phyloP scores from a whole-genome alignment of 306 rosid genomes.

The Lathyrus sativus region DNA sequence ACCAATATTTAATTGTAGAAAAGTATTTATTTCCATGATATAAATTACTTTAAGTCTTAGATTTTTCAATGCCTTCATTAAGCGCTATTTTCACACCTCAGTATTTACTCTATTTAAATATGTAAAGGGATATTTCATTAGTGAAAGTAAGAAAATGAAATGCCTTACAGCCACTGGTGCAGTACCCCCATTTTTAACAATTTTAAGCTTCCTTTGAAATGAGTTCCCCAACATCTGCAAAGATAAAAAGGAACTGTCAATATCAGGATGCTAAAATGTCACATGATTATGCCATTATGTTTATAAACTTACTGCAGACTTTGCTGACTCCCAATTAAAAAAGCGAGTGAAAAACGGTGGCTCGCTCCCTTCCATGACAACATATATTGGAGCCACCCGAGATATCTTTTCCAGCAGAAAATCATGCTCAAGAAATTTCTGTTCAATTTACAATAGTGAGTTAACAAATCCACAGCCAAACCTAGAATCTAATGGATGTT shows the following conservation, averaged over 20 bases:
- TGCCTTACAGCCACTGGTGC: slow-evolving; percentile 67
- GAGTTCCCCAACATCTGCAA: slow-evolving; percentile 96
- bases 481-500: slow-evolving; percentile 32
- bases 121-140: slow-evolving; percentile 5
- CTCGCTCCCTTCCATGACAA: slow-evolving; percentile 90
- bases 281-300: slow-evolving; percentile 16
- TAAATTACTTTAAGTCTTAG: background rate
- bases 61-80: background rate
- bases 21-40: slow-evolving; percentile 10
- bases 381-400: slow-evolving; percentile 72
- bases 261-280: slow-evolving; percentile 31
- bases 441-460: slow-evolving; percentile 42
- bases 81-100: background rate
- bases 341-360: slow-evolving; percentile 95
- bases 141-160: slow-evolving; percentile 35
- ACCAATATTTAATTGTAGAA: slow-evolving; percentile 15
- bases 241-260: slow-evolving; percentile 29
- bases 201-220: slow-evolving; percentile 83
- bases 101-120: background rate
- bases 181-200: slow-evolving; percentile 70
- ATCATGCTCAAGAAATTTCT: slow-evolving; percentile 89
- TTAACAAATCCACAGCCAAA: slow-evolving; percentile 26
- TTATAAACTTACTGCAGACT: slow-evolving; percentile 64
- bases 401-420: slow-evolving; percentile 82
- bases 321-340: slow-evolving; percentile 90